Conservation (phyloP, 805 yeast genomes). For the Starmerella vaccinii region DNA sequence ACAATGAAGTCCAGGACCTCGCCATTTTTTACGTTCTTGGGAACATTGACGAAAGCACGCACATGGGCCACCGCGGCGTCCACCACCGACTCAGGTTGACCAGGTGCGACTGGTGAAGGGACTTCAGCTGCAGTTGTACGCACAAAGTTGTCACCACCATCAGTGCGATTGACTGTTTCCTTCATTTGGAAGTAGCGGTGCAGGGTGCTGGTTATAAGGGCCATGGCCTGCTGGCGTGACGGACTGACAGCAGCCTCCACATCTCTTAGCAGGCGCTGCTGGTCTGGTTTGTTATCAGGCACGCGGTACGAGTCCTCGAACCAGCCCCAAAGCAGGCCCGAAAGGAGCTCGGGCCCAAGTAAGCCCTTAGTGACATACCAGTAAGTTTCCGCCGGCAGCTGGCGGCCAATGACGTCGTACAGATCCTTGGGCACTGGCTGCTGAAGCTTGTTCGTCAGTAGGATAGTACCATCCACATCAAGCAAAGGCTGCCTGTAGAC, state of each 20-base stretch:
- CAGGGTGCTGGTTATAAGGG: conserved; percentile 57
- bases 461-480: conserved; percentile 57
- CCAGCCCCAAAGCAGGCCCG: conserved; percentile 55
- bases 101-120: background rate
- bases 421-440: conserved; percentile 59
- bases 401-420: conserved; percentile 71
- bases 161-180: conserved; percentile 34
- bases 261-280: conserved; percentile 37
- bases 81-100: conserved; percentile 9
- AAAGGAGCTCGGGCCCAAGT: conserved; percentile 51
- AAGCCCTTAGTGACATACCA: conserved; percentile 75
- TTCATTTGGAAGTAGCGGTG: conserved; percentile 79
- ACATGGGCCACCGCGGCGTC: conserved; percentile 15
- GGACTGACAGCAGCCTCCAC: conserved; percentile 35
- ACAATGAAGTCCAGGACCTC: background rate
- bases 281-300: background rate
- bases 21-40: background rate
- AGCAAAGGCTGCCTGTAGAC: conserved; percentile 66
- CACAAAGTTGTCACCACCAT: conserved; percentile 14
- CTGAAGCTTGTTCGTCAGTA: conserved; percentile 41
- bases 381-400: conserved; percentile 75
- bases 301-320: conserved; percentile 42
- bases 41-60: background rate
- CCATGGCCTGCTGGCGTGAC: conserved; percentile 51
- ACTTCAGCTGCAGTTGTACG: conserved; percentile 9